Evolutionary conservation across 331 rosid species (phyloP).

Genomic region (Acacia pycnantha): DNA sequence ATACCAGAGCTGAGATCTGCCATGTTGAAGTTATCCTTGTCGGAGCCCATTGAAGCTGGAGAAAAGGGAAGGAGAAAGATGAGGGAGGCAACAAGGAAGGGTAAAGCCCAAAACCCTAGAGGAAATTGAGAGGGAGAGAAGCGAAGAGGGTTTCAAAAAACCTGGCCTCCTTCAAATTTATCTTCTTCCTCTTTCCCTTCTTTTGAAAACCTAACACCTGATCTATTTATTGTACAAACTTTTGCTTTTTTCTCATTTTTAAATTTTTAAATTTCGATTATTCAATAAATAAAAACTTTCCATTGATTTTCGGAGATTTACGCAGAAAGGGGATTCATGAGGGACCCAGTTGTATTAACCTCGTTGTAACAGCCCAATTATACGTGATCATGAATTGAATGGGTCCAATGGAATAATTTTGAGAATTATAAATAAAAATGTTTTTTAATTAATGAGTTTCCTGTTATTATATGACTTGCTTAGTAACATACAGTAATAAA

Average conservation of each 20-base stretch:
- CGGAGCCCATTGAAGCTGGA: slow-evolving; percentile 40
- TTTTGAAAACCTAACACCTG: background rate
- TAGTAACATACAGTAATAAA: background rate
- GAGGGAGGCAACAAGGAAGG: background rate
- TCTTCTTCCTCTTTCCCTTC: slow-evolving; percentile 32
- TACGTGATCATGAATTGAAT: background rate
- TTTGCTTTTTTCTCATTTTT: background rate
- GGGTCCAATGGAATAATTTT: background rate
- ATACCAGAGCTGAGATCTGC: slow-evolving; percentile 53
- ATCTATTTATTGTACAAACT: slow-evolving; percentile 21
- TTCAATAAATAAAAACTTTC: too few species aligned
- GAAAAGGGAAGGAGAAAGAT: background rate
- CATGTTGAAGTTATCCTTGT: slow-evolving; percentile 47
- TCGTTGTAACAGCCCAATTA: background rate
- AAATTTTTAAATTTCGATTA: background rate
- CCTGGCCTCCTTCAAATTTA: slow-evolving; percentile 38
- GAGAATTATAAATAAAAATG: background rate
- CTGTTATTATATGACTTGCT: background rate
- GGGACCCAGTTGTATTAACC: background rate
- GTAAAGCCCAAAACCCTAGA: slow-evolving; percentile 55
- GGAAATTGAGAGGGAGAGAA: background rate
- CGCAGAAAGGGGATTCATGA: background rate
- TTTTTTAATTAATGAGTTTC: background rate
- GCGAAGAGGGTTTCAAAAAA: slow-evolving; percentile 16
- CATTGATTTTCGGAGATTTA: background rate